Base-by-base conservation (phyloP, 2,329 filamentous ascomycete genomes). In the Epicoccum sorghinum region DNA sequence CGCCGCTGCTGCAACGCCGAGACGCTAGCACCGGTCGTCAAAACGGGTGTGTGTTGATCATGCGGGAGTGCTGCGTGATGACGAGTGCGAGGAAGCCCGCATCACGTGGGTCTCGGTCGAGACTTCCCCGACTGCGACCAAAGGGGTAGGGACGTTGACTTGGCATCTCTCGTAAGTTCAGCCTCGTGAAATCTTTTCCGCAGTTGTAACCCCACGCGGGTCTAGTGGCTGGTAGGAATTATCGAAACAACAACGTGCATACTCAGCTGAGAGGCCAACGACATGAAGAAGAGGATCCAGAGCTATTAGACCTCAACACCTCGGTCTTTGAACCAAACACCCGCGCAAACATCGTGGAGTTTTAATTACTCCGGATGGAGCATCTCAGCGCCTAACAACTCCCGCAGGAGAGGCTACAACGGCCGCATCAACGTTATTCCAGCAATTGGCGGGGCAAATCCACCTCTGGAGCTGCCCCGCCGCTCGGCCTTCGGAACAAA, bases 401-500 rank as follows among this genome's bases (percentile, higher is more conserved):
- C 18, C 9, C 27, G 46, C 43, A 44, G 40, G 10, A 35, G 33
- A 13, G 33, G 33, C 33, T 22, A 27, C 35, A 42, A n/a, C 45
- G 51, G 52, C 42, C 60, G 57, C 48, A 55, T 47, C 51, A 57
- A 57, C 48, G 44, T 61, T 60, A 2, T 58, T 58, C 54, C 62
- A 10, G 46, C 13, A 13, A 12, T 9, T 33, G 32, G 32, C 32
- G 32, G 32, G 32, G 32, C 32, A 8, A 33, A 9, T 33, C 27
- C 7, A 33, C 32, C 7, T 33, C 7, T 5, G 10, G 13, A 33
- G 32, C 9, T 49, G 47, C 47, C 47, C 47, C 47, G 47, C 52
- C 35, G 18, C 43, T 53, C 62, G 60, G 62, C 32, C 52, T 45
- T 56, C 67, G 69, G 69, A 67, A 66, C 54, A 68, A 72, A 67